phyloP scores from a whole-genome alignment of 2,329 filamentous ascomycete species.

The Paraphoma sp. region DNA sequence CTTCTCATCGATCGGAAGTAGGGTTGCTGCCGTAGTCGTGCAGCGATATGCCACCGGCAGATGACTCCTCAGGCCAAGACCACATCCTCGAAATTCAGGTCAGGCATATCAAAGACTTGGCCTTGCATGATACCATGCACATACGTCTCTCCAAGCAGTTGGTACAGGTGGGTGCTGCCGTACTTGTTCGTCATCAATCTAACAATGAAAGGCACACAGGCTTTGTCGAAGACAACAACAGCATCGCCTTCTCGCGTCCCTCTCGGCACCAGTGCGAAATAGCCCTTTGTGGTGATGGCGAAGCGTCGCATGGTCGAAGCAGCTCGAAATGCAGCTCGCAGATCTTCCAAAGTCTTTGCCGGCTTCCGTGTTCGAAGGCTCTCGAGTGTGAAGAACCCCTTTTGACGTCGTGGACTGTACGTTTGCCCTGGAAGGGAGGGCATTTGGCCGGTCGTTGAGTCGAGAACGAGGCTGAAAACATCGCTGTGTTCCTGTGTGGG shows the following conservation, averaged over 20 bases:
- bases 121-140: constrained; percentile 33
- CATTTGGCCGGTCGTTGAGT: constrained; percentile 16
- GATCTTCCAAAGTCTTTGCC: constrained; percentile 18
- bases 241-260: constrained; percentile 18
- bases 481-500: constrained; percentile 26
- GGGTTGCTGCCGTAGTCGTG: not conserved
- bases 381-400: constrained; percentile 26
- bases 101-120: constrained; percentile 15
- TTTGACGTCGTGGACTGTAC: constrained; percentile 23
- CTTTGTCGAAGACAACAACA: constrained; percentile 25
- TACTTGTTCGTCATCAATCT: not conserved
- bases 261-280: constrained; percentile 31
- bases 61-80: constrained; percentile 13
- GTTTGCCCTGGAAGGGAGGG: constrained; percentile 27
- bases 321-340: constrained; percentile 17
- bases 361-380: constrained; percentile 23
- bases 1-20: not conserved
- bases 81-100: constrained; percentile 12
- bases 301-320: constrained; percentile 29
- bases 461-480: constrained; percentile 30
- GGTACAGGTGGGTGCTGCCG: not conserved
- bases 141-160: constrained; percentile 30
- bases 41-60: not conserved
- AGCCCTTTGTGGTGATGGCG: constrained; percentile 24
- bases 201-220: constrained; percentile 28